Conservation (phyloP, 352 stramenopile genomes). For the Elongisporangium senticosum region DNA sequence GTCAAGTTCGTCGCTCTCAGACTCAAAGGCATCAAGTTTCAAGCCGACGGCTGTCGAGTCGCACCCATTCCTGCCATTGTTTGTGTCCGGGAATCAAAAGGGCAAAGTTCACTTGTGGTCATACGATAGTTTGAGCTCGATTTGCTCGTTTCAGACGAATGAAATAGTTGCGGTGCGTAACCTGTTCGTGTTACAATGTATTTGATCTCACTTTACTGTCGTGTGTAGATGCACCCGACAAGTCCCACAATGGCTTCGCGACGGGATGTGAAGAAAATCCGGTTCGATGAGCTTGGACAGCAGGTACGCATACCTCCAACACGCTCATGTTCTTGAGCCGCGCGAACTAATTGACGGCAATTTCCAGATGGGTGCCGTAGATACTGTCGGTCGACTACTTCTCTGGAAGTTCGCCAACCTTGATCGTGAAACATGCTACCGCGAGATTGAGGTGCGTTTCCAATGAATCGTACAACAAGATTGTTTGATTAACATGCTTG, state of each 20-base stretch:
- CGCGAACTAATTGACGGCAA: not conserved
- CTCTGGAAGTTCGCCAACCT: constrained; percentile 82
- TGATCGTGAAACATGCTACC: constrained; percentile 62
- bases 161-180: constrained; percentile 49
- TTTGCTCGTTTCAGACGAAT: constrained; percentile 65
- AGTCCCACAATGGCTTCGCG: constrained; percentile 50
- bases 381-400: constrained; percentile 59
- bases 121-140: constrained; percentile 69
- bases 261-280: constrained; percentile 69
- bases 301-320: constrained; percentile 32
- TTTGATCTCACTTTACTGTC: constrained; percentile 1
- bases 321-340: constrained; percentile 3
- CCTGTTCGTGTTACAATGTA: constrained; percentile 1
- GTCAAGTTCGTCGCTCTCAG: constrained; percentile 9
- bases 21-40: constrained; percentile 59
- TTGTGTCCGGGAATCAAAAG: constrained; percentile 78
- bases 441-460: constrained; percentile 44
- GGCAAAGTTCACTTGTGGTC: constrained; percentile 80
- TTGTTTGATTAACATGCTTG: not conserved
- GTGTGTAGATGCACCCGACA: constrained; percentile 46
- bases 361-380: constrained; percentile 68
- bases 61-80: constrained; percentile 74
- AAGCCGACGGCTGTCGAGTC: constrained; percentile 71
- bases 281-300: constrained; percentile 74
- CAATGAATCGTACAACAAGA: not conserved